Base-by-base conservation (phyloP, 179 eudicot species). In the Spinacia oleracea region DNA sequence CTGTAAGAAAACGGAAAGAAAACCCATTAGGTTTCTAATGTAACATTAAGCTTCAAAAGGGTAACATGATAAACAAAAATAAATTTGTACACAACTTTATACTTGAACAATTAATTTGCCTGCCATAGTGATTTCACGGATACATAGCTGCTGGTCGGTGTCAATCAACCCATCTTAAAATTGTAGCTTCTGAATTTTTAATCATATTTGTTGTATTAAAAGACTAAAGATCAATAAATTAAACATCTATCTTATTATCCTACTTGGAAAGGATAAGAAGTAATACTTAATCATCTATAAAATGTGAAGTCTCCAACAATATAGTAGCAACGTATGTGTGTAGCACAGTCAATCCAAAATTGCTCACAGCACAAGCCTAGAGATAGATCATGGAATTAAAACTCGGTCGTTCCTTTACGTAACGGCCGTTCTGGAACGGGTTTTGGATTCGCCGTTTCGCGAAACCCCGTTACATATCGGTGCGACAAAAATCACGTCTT, bases 1-100 rank as follows among this genome's bases (percentile, higher is more conserved):
- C 99, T 96, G 69, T 81, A 80, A 27, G 58, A 78, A 75, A 46
- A 82, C 64, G 64, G 11, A 16, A 38, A 15, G 48, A 15, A 48
- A 51, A 69, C 59, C 8, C 12, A 73, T 73, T 67, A 73, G 27
- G 50, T 70, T 9, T 55, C 6, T 1, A 72, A 2, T 56, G 56
- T 29, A 45, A 32, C 11, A 16, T 23, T 2, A 73, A 73, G 40
- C 10, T 48, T 59, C 32, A 12, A 70, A 45, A 70, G 8, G 12
- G 5, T 8, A 50, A 48, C 5, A 48, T 2, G 31, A 32, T 51
- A 53, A 20, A 18, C 4, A 18, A 53, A 53, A 53, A 53, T 18
- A 18, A 20, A 53, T 21, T 4, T 4, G 15, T 53, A 0, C 14
- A 51, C 18, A 51, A 51, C 15, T 14, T 51, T 20, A 8, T 53